Evolutionary conservation across 208 protist species (phyloP).

Genomic region (Leptomonas pyrrhocoris): DNA sequence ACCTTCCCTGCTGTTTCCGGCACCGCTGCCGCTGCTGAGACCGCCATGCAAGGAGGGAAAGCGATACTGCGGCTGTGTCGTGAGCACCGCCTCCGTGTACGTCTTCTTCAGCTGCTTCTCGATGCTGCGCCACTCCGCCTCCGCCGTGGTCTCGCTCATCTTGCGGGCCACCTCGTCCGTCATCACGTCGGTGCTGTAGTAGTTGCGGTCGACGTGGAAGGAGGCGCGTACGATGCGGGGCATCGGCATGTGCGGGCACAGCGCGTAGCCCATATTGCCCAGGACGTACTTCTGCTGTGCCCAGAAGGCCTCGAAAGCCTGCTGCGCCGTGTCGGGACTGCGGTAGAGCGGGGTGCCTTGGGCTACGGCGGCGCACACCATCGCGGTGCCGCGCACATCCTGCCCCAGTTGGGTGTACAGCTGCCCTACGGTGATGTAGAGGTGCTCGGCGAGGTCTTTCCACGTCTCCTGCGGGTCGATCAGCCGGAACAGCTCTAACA

Average conservation of each 20-base stretch:
- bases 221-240: conserved; percentile 59
- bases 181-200: conserved; percentile 53
- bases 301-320: conserved; percentile 63
- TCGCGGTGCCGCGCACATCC: conserved; percentile 55
- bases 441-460: conserved; percentile 60
- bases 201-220: conserved; percentile 57
- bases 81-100: conserved; percentile 26
- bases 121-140: conserved; percentile 72
- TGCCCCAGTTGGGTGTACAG: conserved; percentile 70
- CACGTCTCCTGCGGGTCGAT: conserved; percentile 59
- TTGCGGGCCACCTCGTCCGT: conserved; percentile 41
- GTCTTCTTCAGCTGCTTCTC: conserved; percentile 48
- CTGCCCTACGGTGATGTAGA: conserved; percentile 48
- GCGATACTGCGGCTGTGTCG: conserved; percentile 10
- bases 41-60: conserved; percentile 29
- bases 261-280: conserved; percentile 43
- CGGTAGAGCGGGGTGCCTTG: conserved; percentile 67
- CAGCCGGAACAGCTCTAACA: conserved; percentile 53
- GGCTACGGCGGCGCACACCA: conserved; percentile 51
- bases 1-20: not conserved
- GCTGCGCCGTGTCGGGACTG: conserved; percentile 31
- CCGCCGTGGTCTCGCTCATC: conserved; percentile 45
- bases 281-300: conserved; percentile 52
- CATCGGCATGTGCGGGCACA: conserved; percentile 78
- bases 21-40: not conserved